Evolutionary conservation across 2,329 filamentous ascomycete species (phyloP), one percentile per base, ranked within the genome.

Genomic region (Fusarium solani-melongenae): DNA sequence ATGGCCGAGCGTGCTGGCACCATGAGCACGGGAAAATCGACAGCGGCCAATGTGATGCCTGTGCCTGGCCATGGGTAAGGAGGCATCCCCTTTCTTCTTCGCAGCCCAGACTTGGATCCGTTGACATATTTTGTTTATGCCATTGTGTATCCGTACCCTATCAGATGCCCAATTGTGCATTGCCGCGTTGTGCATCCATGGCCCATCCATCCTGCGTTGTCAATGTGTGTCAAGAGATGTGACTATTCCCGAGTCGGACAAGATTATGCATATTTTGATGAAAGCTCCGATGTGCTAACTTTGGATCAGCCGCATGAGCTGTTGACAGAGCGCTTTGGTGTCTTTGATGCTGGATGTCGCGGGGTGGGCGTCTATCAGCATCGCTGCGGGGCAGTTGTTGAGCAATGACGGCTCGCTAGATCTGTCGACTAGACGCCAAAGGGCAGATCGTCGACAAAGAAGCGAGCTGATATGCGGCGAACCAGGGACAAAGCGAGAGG

Each of bases 51-150:
- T 77, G 59, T 46, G n/a, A 64, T 57, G 67, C 66, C 22, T 67
- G 75, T 76, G 58, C 70, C 75, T 77, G 68, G 33, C 55, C 56
- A 56, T 67, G 67, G 69, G 60, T 64, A 49, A 39, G 49, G 24
- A 49, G 44, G 17, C 14, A 20, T 29, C 22, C 69, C 69, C 71
- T 62, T 71, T 65, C 58, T 46, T 61, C 41, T 53, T 36, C 62
- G 65, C 69, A 67, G 60, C 29, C 53, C 62, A 63, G 66, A 64
- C 64, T 68, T 72, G 53, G 70, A 63, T 66, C 60, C 41, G 31
- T 53, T 64, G 60, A 55, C 59, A 64, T 70, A 65, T 73, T 73
- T 75, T 77, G 74, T 74, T 76, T 77, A 76, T 77, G 73, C 73
- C 68, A 69, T 64, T 71, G 59, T 67, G 66, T 73, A 39, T 46